Evolutionary conservation across 352 stramenopile species (phyloP).

Genomic region (Phytophthora europaea): DNA sequence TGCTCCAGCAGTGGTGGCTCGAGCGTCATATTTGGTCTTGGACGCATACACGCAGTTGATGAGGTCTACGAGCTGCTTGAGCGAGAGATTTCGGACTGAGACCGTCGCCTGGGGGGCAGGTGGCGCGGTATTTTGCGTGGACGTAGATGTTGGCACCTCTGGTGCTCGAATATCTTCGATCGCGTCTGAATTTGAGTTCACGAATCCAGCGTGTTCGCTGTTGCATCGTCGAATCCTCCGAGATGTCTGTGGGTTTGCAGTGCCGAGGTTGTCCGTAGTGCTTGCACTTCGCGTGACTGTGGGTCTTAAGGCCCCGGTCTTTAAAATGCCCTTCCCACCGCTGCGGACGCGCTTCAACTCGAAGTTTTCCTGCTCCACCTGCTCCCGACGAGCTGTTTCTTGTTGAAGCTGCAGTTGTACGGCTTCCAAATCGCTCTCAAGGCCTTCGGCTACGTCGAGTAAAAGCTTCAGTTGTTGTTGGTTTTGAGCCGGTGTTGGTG

Average conservation of each 20-base stretch:
- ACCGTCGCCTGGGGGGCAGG: conserved; percentile 8
- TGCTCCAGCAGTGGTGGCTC: conserved; percentile 47
- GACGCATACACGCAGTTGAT: conserved; percentile 79
- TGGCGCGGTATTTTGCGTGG: neutral
- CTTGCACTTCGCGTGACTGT: conserved; percentile 1
- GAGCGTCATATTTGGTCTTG: conserved; percentile 77
- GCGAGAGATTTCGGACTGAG: conserved; percentile 59
- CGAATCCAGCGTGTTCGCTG: conserved; percentile 6
- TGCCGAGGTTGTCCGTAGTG: conserved; percentile 12
- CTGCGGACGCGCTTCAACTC: conserved; percentile 42
- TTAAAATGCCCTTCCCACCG: conserved; percentile 9
- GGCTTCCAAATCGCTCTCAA: conserved; percentile 68
- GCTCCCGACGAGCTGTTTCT: conserved; percentile 58
- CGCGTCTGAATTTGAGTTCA: neutral
- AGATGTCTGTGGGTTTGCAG: neutral
- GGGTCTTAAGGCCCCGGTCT: conserved; percentile 2
- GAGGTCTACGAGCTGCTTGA: conserved; percentile 84
- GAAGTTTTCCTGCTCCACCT: conserved; percentile 58
- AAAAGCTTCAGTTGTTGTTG: conserved; percentile 69
- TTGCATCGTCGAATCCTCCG: conserved; percentile 38
- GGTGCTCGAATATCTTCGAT: conserved; percentile 16
- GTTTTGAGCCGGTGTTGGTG: conserved; percentile 26
- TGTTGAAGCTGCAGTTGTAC: conserved; percentile 53
- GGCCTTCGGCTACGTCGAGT: conserved; percentile 68
- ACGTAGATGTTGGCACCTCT: conserved; percentile 4